A percentile compares a stretch with the other conserved stretches of the same genome.
Evolutionary conservation across 257 asterid genomes (phyloP).

Genomic region (Solanum microdontum): DNA sequence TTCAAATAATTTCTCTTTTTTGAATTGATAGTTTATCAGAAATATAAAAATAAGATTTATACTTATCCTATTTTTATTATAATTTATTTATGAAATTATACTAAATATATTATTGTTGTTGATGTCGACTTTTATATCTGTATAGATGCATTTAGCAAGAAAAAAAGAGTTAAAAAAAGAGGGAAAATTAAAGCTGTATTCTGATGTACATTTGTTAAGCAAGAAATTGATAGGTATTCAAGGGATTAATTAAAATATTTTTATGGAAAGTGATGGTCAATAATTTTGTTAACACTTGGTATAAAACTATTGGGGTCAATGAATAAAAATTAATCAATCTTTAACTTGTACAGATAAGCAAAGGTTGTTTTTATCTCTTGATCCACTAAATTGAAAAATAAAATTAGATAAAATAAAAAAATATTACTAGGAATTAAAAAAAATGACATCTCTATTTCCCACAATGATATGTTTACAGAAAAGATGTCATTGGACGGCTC

Average conservation of each 20-base stretch:
- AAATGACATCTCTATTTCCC: not conserved
- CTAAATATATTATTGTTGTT: not conserved
- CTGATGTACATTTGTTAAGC: not conserved
- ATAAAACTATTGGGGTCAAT: not conserved
- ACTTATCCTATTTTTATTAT: rapidly evolving
- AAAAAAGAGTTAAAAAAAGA: not conserved
- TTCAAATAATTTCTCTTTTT: too few species aligned
- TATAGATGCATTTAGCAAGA: not conserved
- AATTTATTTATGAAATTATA: not conserved
- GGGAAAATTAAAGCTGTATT: not conserved
- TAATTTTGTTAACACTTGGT: not conserved
- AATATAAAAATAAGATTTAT: not conserved
- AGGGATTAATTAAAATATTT: not conserved
- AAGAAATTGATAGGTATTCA: not conserved
- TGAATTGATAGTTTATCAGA: not conserved
- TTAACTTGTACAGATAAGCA: not conserved
- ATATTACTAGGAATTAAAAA: not conserved
- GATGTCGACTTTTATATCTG: not conserved
- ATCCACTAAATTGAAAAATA: not conserved
- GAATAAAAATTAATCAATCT: not conserved
- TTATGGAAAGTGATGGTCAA: not conserved
- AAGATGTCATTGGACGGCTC: not conserved
- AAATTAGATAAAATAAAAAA: not conserved
- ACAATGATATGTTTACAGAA: not conserved
- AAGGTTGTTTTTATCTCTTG: not conserved